These are phyloP conservation scores for Hibiscus syriacus DNA, from an alignment of 345 rosid species.

Conservation along the genomic window DNA sequence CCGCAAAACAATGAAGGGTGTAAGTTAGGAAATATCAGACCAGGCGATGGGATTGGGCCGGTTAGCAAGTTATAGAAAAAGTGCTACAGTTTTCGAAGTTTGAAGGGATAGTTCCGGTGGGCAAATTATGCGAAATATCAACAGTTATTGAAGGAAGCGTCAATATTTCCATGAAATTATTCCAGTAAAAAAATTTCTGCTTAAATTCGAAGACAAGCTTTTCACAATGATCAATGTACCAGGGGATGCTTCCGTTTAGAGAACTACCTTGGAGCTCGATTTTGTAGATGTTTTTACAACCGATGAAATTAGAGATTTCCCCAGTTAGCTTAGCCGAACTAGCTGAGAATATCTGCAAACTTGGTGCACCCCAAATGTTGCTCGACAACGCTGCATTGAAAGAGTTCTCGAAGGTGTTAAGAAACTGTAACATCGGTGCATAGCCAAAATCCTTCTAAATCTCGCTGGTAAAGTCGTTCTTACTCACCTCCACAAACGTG, in stretches of 20 bases:
- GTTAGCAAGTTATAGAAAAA: conserved; percentile 63
- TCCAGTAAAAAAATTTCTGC: conserved; percentile 66
- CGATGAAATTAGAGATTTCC: conserved; percentile 60
- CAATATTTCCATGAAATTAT: conserved; percentile 82
- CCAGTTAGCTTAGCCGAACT: conserved; percentile 43
- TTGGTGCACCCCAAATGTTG: conserved; percentile 62
- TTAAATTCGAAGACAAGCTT: conserved; percentile 71
- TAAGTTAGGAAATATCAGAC: conserved; percentile 50
- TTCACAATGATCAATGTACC: conserved; percentile 79
- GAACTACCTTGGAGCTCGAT: conserved; percentile 72
- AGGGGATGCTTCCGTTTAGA: conserved; percentile 70
- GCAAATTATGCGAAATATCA: conserved; percentile 62
- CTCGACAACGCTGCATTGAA: conserved; percentile 46
- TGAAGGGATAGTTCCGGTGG: conserved; percentile 85
- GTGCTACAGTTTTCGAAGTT: conserved; percentile 75
- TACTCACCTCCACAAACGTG: conserved; percentile 64
- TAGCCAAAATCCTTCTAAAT: conserved; percentile 67
- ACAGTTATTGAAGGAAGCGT: conserved; percentile 61
- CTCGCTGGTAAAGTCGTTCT: conserved; percentile 53
- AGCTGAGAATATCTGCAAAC: conserved; percentile 68
- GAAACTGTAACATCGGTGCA: conserved; percentile 51
- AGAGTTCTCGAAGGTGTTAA: conserved; percentile 66
- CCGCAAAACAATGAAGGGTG: conserved; percentile 75
- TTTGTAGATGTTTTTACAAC: conserved; percentile 64
- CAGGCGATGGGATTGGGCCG: conserved; percentile 70